phyloP scores from a whole-genome alignment of 805 yeast genomes.

The Wickerhamomyces rabaulensis region DNA sequence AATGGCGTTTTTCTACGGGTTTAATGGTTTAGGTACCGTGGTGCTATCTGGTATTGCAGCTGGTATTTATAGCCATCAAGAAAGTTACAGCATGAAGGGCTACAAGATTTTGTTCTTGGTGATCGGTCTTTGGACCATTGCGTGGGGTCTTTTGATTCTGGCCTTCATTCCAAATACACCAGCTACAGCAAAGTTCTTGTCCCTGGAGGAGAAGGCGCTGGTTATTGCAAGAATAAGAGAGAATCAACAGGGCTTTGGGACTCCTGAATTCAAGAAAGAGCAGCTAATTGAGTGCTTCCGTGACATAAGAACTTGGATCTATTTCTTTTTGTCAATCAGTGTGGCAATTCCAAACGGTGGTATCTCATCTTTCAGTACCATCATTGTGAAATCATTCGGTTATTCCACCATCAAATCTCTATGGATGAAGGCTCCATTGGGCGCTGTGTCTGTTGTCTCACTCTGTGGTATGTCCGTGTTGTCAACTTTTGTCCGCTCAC shows the following conservation, averaged over 20 bases:
- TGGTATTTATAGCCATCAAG: constrained; percentile 25
- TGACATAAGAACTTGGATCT: constrained; percentile 30
- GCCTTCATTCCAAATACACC: constrained; percentile 47
- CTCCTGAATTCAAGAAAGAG: constrained; percentile 29
- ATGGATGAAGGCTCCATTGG: background rate
- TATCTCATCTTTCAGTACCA: constrained; percentile 35
- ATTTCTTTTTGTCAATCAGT: constrained; percentile 27
- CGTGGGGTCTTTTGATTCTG: constrained; percentile 36
- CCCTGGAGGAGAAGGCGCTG: constrained; percentile 33
- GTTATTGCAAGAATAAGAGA: constrained; percentile 39
- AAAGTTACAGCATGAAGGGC: constrained; percentile 31
- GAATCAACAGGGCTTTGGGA: constrained; percentile 40
- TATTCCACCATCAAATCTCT: background rate
- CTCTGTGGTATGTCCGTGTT: background rate
- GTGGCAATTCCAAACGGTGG: constrained; percentile 40
- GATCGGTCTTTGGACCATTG: constrained; percentile 48
- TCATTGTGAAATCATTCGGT: constrained; percentile 25
- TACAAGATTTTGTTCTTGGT: constrained; percentile 53
- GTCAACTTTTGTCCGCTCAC: background rate
- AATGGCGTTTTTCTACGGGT: constrained; percentile 26
- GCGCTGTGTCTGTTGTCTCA: constrained; percentile 3
- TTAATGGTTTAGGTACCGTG: constrained; percentile 32
- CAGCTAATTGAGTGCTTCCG: constrained; percentile 22
- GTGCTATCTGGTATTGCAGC: constrained; percentile 43
- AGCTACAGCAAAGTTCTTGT: constrained; percentile 31